Conservation (phyloP, 176 grass and related monocot species). For the Urochloa ruziziensis region DNA sequence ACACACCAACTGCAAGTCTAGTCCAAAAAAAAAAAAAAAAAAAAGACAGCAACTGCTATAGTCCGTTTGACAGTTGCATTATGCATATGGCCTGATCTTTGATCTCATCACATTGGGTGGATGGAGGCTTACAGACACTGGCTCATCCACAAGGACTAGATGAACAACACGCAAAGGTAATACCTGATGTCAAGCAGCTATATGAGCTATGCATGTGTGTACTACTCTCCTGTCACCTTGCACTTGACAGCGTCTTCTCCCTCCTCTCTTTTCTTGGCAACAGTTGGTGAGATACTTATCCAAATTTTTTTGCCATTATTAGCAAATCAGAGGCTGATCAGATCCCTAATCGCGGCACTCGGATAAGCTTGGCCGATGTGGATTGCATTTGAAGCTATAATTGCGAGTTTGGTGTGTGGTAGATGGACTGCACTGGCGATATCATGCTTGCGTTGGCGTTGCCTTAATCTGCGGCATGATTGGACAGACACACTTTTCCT, state of each 20-base stretch:
- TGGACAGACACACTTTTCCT: neutral
- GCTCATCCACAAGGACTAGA: neutral
- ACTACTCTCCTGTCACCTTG: constrained; percentile 2
- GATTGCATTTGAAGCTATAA: constrained; percentile 29
- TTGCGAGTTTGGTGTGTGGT: constrained; percentile 21
- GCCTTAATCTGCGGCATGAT: neutral
- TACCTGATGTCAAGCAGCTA: constrained; percentile 13
- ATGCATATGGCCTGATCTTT: neutral
- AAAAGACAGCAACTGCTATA: too few species aligned
- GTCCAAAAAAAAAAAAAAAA: too few species aligned
- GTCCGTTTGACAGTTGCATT: neutral
- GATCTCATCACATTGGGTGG: neutral
- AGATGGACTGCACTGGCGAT: constrained; percentile 14
- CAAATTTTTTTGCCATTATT: constrained; percentile 6
- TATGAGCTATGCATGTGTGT: neutral
- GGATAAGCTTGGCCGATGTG: constrained; percentile 43
- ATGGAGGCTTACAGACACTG: neutral
- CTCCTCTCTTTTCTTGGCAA: neutral
- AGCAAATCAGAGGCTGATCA: neutral
- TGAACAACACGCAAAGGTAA: constrained; percentile 8
- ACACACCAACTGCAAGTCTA: neutral
- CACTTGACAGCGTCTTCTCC: neutral
- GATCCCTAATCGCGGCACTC: neutral
- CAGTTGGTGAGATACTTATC: constrained; percentile 34
- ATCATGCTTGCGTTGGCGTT: neutral